Evolutionary conservation across 1,139 yeast genomes (phyloP).

Genomic region (Scheffersomyces quercinus): DNA sequence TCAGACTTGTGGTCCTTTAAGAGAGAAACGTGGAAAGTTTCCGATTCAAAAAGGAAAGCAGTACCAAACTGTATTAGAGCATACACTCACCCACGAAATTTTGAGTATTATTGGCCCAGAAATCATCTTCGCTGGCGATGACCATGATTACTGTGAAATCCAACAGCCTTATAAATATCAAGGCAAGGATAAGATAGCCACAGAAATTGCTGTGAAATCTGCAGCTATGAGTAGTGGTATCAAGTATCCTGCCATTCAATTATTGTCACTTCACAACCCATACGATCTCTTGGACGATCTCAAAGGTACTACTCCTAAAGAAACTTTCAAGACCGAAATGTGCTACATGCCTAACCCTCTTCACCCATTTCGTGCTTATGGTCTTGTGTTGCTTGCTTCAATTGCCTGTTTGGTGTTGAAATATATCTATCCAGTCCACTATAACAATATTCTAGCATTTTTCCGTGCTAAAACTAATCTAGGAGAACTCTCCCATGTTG

Average conservation of each 20-base stretch:
- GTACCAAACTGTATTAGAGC: conserved; percentile 73
- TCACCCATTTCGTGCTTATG: conserved; percentile 46
- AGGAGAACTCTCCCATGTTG: no score
- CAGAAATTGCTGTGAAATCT: conserved; percentile 85
- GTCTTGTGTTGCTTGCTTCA: conserved; percentile 12
- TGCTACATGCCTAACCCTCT: conserved; percentile 78
- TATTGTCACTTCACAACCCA: conserved; percentile 67
- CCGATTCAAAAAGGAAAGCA: conserved; percentile 74
- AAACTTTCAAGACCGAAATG: conserved; percentile 49
- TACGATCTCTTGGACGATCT: conserved; percentile 16
- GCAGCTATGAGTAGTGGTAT: conserved; percentile 95
- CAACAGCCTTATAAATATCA: conserved; percentile 49
- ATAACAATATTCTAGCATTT: no score
- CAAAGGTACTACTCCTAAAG: conserved; percentile 2
- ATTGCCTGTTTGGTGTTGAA: conserved; percentile 6
- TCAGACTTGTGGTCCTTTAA: conserved; percentile 63
- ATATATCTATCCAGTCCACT: conserved; percentile 4
- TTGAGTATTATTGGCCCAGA: conserved; percentile 60
- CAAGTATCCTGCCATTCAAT: conserved; percentile 77
- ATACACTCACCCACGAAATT: conserved; percentile 56
- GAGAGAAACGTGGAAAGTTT: conserved; percentile 58
- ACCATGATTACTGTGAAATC: conserved; percentile 91
- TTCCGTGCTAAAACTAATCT: no score
- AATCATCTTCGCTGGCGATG: conserved; percentile 86
- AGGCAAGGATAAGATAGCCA: conserved; percentile 40